Conservation (phyloP, 441 rosid genomes). For the Rhodomyrtus psidioides region DNA sequence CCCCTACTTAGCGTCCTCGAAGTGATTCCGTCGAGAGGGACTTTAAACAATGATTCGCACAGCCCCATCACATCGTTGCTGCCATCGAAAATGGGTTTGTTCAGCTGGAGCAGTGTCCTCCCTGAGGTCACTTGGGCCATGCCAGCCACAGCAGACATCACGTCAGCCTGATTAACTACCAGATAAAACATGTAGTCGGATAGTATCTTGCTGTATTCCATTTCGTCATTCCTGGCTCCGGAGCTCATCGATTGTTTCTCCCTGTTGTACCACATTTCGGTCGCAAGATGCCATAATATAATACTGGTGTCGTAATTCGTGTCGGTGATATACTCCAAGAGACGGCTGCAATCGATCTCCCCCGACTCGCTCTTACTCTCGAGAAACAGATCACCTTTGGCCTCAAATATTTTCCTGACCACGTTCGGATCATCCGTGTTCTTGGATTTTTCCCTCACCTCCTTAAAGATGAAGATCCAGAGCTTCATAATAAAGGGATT, state of each 20-base stretch:
- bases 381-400: neutral
- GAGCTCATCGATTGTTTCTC: no score
- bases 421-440: fast-evolving
- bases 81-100: no score
- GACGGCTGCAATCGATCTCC: neutral
- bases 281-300: no score
- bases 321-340: fast-evolving
- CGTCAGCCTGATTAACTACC: no score
- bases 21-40: neutral
- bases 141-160: no score
- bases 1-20: neutral
- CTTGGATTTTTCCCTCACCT: neutral
- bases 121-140: no score
- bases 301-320: fast-evolving
- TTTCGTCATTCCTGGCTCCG: no score
- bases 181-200: no score
- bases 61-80: neutral
- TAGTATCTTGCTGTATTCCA: no score
- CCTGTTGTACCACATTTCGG: no score
- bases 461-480: neutral
- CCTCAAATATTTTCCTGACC: neutral
- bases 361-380: no score
- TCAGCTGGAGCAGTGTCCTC: no score
- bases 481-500: neutral
- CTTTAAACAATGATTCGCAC: neutral